These are phyloP conservation scores for Haematococcus sp. DNA, from an alignment of 139 green algal species.

Conservation along the genomic window DNA sequence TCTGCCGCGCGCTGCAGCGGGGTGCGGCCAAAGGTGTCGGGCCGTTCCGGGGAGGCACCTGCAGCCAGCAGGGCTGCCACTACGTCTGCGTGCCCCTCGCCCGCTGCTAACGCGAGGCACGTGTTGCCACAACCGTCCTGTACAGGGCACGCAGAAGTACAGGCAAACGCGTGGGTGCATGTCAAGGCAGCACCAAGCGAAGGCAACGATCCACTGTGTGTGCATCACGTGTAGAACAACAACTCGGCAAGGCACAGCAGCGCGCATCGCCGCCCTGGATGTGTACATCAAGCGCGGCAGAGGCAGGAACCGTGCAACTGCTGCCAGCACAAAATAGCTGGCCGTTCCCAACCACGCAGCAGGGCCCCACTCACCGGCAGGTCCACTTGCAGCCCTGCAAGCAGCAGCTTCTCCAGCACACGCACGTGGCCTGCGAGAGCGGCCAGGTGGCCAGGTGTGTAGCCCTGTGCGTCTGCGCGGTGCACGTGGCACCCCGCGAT, in stretches of 20 bases:
- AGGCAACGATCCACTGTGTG: too few relatives aligned
- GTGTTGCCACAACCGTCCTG: background rate
- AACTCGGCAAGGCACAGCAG: too few relatives aligned
- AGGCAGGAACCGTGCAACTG: too few relatives aligned
- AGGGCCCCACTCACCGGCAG: background rate
- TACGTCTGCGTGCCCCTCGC: background rate
- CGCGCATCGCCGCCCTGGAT: too few relatives aligned
- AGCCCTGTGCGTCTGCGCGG: background rate
- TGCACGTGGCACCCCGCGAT: constrained; percentile 3
- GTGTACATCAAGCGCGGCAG: too few relatives aligned
- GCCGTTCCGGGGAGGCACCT: background rate
- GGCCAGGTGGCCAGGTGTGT: constrained; percentile 19
- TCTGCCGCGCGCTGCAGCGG: constrained; percentile 17
- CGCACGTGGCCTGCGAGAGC: constrained; percentile 15
- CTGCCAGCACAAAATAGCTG: too few relatives aligned
- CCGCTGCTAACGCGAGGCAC: background rate
- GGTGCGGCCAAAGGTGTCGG: constrained; percentile 1
- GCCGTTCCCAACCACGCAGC: background rate
- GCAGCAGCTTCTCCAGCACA: constrained; percentile 26
- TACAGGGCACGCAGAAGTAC: background rate
- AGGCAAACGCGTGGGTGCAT: background rate
- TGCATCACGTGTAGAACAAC: too few relatives aligned
- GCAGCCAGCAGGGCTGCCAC: background rate
- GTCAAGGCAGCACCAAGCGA: too few relatives aligned
- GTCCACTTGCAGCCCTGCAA: constrained; percentile 19